A percentile compares a stretch with the other conserved stretches of the same genome.
Evolutionary conservation across 345 rosid species (phyloP).

Genomic region (Ceriops decandra): DNA sequence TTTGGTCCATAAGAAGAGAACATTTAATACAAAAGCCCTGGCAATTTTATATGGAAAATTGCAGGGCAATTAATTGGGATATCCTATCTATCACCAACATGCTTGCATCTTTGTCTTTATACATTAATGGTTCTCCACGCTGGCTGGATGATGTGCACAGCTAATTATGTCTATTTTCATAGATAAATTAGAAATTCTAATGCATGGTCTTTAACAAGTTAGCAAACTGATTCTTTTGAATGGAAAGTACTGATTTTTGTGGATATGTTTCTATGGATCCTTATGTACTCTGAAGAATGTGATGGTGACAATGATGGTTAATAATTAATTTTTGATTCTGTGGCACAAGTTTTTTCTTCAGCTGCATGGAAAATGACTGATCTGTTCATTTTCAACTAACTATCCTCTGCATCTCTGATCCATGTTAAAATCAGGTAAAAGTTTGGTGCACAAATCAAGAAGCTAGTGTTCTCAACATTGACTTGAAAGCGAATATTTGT

Average conservation of each 20-base stretch:
- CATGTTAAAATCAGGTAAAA: slow-evolving; percentile 61
- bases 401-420: slow-evolving; percentile 17
- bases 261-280: not conserved
- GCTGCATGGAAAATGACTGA: not conserved
- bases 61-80: too few relatives aligned
- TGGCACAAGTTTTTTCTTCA: not conserved
- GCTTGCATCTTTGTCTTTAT: not conserved
- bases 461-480: slow-evolving; percentile 88
- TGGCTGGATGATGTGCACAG: not conserved
- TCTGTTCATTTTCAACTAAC: slow-evolving; percentile 7
- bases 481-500: slow-evolving; percentile 98
- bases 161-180: not conserved
- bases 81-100: not conserved
- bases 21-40: not conserved
- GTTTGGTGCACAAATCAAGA: slow-evolving; percentile 98
- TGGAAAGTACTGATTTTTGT: not conserved
- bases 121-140: too few relatives aligned
- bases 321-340: not conserved
- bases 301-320: too few relatives aligned
- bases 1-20: not conserved
- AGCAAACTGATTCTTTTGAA: not conserved
- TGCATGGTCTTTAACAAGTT: not conserved
- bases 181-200: too few relatives aligned
- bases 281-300: not conserved
- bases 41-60: not conserved